These are phyloP conservation scores for Discostella stelligeroides DNA, from an alignment of 108 stramenopile genomes.

Conservation along the genomic window DNA sequence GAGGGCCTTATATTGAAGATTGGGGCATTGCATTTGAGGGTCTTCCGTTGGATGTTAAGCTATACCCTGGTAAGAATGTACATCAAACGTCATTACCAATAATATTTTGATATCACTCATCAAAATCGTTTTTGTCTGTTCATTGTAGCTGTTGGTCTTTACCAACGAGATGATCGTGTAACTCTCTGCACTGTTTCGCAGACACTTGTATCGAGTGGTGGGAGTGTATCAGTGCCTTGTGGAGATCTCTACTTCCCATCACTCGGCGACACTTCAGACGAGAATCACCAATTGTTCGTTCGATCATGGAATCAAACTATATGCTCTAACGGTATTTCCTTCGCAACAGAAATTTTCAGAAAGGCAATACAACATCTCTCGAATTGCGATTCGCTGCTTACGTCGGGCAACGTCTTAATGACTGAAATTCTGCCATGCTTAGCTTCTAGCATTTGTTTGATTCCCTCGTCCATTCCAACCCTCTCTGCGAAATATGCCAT, in stretches of 20 bases:
- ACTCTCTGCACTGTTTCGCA: conserved; percentile 69
- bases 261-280: conserved; percentile 9
- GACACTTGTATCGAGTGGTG: conserved; percentile 11
- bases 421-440: conserved; percentile 61
- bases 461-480: conserved; percentile 73
- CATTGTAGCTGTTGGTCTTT: conserved; percentile 73
- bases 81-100: background rate
- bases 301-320: conserved; percentile 56
- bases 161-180: conserved; percentile 81
- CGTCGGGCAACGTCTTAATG: conserved; percentile 16
- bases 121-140: background rate
- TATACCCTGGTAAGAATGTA: conserved; percentile 57
- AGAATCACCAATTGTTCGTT: conserved; percentile 23
- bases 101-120: background rate
- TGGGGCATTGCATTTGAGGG: conserved; percentile 91
- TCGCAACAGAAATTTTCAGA: conserved; percentile 46
- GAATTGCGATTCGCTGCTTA: background rate
- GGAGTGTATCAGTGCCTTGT: conserved; percentile 36
- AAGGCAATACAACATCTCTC: conserved; percentile 34
- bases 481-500: conserved; percentile 70
- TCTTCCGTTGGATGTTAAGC: conserved; percentile 72
- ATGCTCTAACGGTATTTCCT: conserved; percentile 59
- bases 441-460: conserved; percentile 60
- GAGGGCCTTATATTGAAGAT: conserved; percentile 66
- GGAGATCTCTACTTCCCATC: conserved; percentile 61